Evolutionary conservation across 2,329 filamentous ascomycete genomes (phyloP).

Genomic region (Dendrostoma leiphaemia): DNA sequence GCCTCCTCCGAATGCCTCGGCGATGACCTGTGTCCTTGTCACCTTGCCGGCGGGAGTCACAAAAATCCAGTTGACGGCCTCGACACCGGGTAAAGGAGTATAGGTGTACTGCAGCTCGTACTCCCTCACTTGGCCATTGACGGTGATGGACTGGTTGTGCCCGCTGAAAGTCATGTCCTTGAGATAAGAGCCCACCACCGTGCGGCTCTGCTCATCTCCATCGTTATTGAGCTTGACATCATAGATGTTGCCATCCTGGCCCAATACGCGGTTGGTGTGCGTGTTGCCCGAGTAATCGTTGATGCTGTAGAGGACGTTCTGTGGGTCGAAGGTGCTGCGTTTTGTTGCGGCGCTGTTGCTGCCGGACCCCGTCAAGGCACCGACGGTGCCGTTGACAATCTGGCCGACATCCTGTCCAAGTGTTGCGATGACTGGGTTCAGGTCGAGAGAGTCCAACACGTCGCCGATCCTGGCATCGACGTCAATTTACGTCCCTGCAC

Average conservation of each 20-base stretch:
- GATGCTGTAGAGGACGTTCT: constrained; percentile 49
- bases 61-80: constrained; percentile 47
- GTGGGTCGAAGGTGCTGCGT: constrained; percentile 22
- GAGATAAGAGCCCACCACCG: constrained; percentile 47
- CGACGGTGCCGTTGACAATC: constrained; percentile 42
- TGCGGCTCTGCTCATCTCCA: constrained; percentile 41
- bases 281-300: constrained; percentile 57
- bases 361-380: constrained; percentile 24
- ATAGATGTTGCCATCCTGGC: constrained; percentile 53
- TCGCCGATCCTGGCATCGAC: constrained; percentile 49
- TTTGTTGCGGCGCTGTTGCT: constrained; percentile 13
- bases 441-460: constrained; percentile 56
- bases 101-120: constrained; percentile 54
- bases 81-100: constrained; percentile 45
- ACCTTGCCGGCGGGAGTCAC: constrained; percentile 45
- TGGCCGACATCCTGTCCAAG: constrained; percentile 47
- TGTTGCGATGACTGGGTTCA: constrained; percentile 58
- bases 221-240: constrained; percentile 54
- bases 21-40: constrained; percentile 48
- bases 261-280: constrained; percentile 55
- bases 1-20: constrained; percentile 51
- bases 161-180: constrained; percentile 55
- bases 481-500: too few species aligned
- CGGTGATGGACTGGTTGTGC: constrained; percentile 44
- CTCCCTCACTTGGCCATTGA: constrained; percentile 42